Percentiles rank a stretch among this genome's conserved stretches.
Evolutionary conservation across 257 asterid species (phyloP).

Genomic region (Nicotiana attenuata): DNA sequence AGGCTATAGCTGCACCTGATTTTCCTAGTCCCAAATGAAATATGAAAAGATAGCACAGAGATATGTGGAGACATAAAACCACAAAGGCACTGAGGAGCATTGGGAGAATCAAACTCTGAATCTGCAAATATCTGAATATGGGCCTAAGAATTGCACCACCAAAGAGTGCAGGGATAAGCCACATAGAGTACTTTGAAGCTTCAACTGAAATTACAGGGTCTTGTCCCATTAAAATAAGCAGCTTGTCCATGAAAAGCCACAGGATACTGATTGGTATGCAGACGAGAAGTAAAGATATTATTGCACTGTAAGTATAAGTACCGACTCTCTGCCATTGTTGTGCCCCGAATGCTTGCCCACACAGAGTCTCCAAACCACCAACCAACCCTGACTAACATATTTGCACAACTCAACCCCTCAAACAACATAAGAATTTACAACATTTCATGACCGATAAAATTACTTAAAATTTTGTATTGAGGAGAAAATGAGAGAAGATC

Average conservation of each 20-base stretch:
- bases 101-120: conserved; percentile 53
- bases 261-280: conserved; percentile 39
- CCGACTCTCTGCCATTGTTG: conserved; percentile 46
- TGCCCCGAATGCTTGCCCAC: conserved; percentile 68
- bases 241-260: conserved; percentile 43
- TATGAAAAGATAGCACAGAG: conserved; percentile 38
- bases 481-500: neutral
- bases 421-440: neutral
- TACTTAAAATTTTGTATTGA: neutral
- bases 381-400: conserved; percentile 42
- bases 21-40: conserved; percentile 32
- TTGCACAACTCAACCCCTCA: neutral
- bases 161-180: conserved; percentile 48
- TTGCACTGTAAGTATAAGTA: conserved; percentile 40
- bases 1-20: conserved; percentile 49
- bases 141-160: conserved; percentile 49
- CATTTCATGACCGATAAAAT: neutral
- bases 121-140: conserved; percentile 44
- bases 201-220: conserved; percentile 42
- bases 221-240: conserved; percentile 42
- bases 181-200: conserved; percentile 31
- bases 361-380: conserved; percentile 57
- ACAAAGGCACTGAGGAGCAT: conserved; percentile 33
- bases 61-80: conserved; percentile 43
- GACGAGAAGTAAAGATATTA: conserved; percentile 33